These are phyloP conservation scores for Colletotrichum australisinense DNA, from an alignment of 2,329 filamentous ascomycete species.

Conservation along the genomic window DNA sequence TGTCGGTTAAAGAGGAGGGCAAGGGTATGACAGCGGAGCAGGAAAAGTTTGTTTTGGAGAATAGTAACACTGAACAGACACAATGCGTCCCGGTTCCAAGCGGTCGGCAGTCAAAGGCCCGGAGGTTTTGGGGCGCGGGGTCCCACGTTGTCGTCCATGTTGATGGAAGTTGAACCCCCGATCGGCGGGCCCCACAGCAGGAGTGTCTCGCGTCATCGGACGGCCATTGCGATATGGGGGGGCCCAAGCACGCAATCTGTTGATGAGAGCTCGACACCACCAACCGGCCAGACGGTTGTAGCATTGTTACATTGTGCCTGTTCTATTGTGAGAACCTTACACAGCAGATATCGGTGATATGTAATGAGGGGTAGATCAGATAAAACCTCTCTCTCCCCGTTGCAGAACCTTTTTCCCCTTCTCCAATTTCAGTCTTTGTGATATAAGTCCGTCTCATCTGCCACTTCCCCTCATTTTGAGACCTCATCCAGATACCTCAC, in stretches of 20 bases:
- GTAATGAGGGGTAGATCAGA: conserved; percentile 16
- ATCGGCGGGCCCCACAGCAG: conserved; percentile 4
- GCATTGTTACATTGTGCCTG: neutral
- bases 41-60: neutral
- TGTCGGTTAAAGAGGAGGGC: neutral
- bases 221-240: conserved; percentile 34
- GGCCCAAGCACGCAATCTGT: conserved; percentile 33
- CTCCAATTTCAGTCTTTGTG: neutral
- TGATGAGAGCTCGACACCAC: no score
- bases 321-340: no score
- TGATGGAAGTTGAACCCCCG: neutral
- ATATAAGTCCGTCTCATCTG: neutral
- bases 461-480: neutral
- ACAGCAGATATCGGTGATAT: neutral
- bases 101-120: neutral
- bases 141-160: neutral
- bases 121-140: conserved; percentile 4
- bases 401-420: neutral
- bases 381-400: neutral
- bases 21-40: neutral
- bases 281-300: no score
- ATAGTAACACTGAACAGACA: neutral
- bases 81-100: neutral
- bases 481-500: neutral
- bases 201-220: conserved; percentile 34